Percentiles rank a stretch among this genome's conserved stretches.
phyloP scores from a whole-genome alignment of 2,329 filamentous ascomycete species.

The Apiospora saccharicola region DNA sequence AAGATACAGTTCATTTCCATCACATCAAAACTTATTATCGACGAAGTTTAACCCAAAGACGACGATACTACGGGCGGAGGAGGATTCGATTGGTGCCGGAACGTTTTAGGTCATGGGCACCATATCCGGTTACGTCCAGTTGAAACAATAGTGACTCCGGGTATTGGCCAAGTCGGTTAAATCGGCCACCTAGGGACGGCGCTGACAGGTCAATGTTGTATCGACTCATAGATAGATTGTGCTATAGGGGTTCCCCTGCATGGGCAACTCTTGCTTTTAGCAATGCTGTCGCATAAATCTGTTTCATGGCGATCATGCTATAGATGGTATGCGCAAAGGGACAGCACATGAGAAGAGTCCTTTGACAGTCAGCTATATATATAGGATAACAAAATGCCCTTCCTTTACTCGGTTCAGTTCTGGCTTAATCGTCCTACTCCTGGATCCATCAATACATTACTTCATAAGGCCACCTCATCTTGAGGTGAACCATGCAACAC shows the following conservation, averaged over 20 bases:
- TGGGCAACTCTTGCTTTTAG: background rate
- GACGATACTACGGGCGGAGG: background rate
- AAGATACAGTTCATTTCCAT: background rate
- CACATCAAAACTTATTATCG: background rate
- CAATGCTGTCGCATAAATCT: background rate
- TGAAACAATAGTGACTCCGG: background rate
- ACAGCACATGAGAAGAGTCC: background rate
- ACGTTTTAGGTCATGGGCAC: background rate
- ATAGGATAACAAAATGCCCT: background rate
- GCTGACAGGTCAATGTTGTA: background rate
- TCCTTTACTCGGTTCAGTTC: background rate
- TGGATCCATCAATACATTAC: no score
- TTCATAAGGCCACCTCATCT: no score
- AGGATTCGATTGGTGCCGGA: background rate
- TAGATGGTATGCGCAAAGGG: background rate
- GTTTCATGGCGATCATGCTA: conserved; percentile 4
- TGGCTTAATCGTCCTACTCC: no score
- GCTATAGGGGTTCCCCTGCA: background rate
- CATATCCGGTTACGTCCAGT: background rate
- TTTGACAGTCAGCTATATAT: background rate
- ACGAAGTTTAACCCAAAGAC: background rate
- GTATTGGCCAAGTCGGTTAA: background rate
- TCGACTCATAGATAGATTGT: background rate
- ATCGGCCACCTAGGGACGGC: background rate
- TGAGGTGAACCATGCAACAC: background rate